These are phyloP conservation scores for Carex parvula DNA, from an alignment of 176 grass and related monocot genomes.

Conservation along the genomic window DNA sequence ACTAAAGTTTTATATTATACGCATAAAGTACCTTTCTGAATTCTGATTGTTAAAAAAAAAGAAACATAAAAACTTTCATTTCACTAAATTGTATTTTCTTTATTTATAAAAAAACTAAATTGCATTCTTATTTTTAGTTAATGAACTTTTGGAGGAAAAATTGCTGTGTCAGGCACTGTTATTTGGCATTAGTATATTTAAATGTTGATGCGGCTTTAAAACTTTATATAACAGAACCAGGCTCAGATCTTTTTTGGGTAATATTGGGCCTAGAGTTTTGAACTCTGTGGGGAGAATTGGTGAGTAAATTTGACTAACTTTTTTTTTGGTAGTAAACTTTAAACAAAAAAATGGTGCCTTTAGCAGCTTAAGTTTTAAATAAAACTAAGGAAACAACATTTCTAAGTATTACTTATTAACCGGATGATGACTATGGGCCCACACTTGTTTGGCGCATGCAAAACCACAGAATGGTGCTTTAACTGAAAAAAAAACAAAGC, in stretches of 20 bases:
- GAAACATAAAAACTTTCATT: not conserved
- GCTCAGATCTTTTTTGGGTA: not conserved
- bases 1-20: no score
- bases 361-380: not conserved
- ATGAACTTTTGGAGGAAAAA: not conserved
- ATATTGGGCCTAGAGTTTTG: not conserved
- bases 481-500: slow-evolving; percentile 18
- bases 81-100: no score
- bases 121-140: not conserved
- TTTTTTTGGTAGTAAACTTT: not conserved
- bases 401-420: not conserved
- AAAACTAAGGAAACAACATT: not conserved
- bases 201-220: not conserved
- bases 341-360: not conserved
- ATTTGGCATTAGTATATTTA: not conserved
- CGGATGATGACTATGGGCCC: not conserved
- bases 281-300: not conserved
- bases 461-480: not conserved
- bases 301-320: not conserved
- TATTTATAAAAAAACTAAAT: no score
- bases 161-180: not conserved
- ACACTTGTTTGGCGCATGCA: not conserved
- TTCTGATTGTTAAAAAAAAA: not conserved
- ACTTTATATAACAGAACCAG: not conserved
- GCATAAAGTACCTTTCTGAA: not conserved